Evolutionary conservation across 2,329 filamentous ascomycete genomes (phyloP), one percentile per base, ranked within the genome.

Genomic region (Coniella lustricola): DNA sequence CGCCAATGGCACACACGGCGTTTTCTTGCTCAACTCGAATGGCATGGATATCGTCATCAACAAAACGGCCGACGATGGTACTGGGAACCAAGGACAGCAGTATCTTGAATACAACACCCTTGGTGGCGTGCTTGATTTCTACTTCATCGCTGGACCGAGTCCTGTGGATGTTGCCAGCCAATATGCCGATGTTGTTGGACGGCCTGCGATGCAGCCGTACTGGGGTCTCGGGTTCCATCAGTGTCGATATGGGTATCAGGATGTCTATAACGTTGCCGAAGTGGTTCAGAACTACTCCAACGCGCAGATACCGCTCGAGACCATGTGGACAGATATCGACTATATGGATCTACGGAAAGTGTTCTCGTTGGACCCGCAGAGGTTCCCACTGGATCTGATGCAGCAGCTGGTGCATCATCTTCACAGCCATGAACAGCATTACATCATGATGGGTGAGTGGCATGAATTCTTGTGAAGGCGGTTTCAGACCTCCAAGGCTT

Each of bases 71-170:
- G 64, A 71, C 20, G 70, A 74, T 7, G 72, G 76, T n/a, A n/a
- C n/a, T n/a, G n/a, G n/a, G n/a, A n/a, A n/a, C n/a, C n/a, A n/a
- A n/a, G n/a, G n/a, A n/a, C n/a, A n/a, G 7, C 81, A 90, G 60
- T 88, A 83, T 50, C 74, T 93, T 4, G 85, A 90, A 64, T 93
- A 90, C 67, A 88, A 90, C 62, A 79, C 80, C 1, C 72, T 91
- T 0, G 87, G 87, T 7, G 87, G 88, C 9, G 75, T 90, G 17
- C 61, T 93, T 2, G 88, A 91, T 62, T 77, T 85, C 44, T 84
- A 84, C 59, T 84, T 85, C 58, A 57, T 84, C 9, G 71, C 77
- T 8, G 82, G 81, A 0, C 76, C 79, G 0, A 72, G 68, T 0
- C 77, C 81, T 0, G 65, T 77, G 34, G 75, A 80, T 10, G 78